Evolutionary conservation across 345 rosid genomes (phyloP).

Genomic region (Tarenaya hassleriana): DNA sequence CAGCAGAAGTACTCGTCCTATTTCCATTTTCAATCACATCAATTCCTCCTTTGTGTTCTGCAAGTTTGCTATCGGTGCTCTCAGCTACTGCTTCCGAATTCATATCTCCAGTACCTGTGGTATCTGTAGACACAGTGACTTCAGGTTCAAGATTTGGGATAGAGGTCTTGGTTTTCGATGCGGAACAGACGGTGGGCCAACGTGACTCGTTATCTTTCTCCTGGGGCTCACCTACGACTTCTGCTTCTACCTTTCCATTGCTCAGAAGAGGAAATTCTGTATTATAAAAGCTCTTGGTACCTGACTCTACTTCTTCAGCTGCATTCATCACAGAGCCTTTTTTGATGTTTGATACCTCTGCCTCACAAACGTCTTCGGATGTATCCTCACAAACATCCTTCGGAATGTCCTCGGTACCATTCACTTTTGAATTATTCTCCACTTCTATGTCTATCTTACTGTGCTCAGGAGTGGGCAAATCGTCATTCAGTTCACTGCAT

Average conservation of each 20-base stretch:
- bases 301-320: conserved; percentile 13
- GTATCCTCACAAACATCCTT: conserved; percentile 20
- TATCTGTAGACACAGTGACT: conserved; percentile 21
- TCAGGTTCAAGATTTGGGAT: conserved; percentile 22
- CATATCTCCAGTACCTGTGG: conserved; percentile 12
- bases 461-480: conserved; percentile 7
- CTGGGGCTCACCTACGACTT: conserved; percentile 6
- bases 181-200: conserved; percentile 16
- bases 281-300: conserved; percentile 8
- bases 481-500: conserved; percentile 16
- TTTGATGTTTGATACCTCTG: conserved; percentile 6
- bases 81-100: neutral
- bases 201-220: conserved; percentile 11
- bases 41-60: conserved; percentile 26
- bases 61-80: conserved; percentile 18
- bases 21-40: conserved; percentile 19
- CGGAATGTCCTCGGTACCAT: conserved; percentile 9
- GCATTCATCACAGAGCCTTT: conserved; percentile 13
- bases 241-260: conserved; percentile 7
- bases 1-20: conserved; percentile 16
- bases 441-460: conserved; percentile 23
- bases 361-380: conserved; percentile 16
- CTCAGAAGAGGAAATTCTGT: conserved; percentile 1
- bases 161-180: conserved; percentile 20
- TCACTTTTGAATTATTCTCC: conserved; percentile 11